phyloP scores from a whole-genome alignment of 192 early-diverging fungal species.

The Chytriomyces sp. region DNA sequence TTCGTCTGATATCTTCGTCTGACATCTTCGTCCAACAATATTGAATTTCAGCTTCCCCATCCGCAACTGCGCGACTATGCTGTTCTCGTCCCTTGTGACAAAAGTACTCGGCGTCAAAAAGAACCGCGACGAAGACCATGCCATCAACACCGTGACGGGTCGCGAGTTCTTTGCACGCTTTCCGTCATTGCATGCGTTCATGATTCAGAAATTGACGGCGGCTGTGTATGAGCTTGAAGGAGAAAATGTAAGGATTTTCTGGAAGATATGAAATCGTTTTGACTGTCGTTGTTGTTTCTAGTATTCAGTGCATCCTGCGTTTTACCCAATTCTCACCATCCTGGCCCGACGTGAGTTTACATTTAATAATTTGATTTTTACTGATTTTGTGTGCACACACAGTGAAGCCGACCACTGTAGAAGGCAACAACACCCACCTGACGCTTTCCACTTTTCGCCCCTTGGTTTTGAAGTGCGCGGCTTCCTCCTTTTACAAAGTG shows the following conservation, averaged over 20 bases:
- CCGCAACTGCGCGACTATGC: conserved; percentile 90
- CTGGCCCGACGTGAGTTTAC: conserved; percentile 66
- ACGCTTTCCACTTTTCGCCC: conserved; percentile 34
- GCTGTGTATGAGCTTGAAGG: conserved; percentile 64
- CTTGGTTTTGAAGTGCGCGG: conserved; percentile 33
- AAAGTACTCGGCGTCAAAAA: conserved; percentile 85
- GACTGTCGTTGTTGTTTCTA: too few species aligned
- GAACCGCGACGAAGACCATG: conserved; percentile 69
- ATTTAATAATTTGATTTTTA: conserved; percentile 13
- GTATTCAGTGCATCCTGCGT: conserved; percentile 74
- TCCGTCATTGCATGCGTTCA: conserved; percentile 75
- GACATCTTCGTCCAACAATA: too few species aligned
- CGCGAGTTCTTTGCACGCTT: conserved; percentile 91
- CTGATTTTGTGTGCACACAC: background rate
- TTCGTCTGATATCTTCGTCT: background rate
- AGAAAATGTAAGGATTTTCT: conserved; percentile 20
- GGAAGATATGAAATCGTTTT: background rate
- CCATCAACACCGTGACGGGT: conserved; percentile 76
- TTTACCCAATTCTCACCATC: conserved; percentile 89
- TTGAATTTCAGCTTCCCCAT: conserved; percentile 81
- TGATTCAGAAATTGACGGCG: conserved; percentile 71
- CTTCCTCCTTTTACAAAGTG: conserved; percentile 59
- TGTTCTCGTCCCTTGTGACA: conserved; percentile 83
- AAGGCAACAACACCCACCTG: conserved; percentile 22
- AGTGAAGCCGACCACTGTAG: conserved; percentile 44